Base-by-base conservation (phyloP, 2,329 filamentous ascomycete species). In the Penicillium hesseltinei region DNA sequence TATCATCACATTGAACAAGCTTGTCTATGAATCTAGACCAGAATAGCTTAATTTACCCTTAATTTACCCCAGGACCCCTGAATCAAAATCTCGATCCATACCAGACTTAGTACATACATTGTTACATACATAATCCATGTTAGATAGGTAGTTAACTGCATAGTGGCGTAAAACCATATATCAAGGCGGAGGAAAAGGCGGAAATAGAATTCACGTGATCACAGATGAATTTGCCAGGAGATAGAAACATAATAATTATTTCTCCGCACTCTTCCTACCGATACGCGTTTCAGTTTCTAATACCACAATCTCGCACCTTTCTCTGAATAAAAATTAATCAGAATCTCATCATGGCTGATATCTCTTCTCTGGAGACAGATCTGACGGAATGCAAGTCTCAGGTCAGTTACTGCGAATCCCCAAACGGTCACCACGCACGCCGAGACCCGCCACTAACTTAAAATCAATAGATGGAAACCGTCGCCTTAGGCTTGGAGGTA, bases 401-500 rank as follows among this genome's bases (percentile, higher is more conserved):
- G 79, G 82, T 84, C 11, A 9, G 46, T 33, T 36, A 13, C 19
- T 17, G 11, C 17, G n/a, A 6, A 49, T 36, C 9, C 31, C 6
- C 19, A 19, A 40, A 42, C 33, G 4, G 8, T 29, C 11, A 19
- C 17, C 38, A 23, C 19, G 21, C 25, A 27, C 48, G 25, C 40
- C 36, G 21, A 7, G 29, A 45, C 9, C 25, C 19, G 43, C 15
- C 38, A 50, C 62, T 66, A 54, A 66, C 51, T 5, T n/a, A 6
- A 47, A 58, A 25, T 11, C n/a, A 46, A 25, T 69, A 92, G 89
- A 85, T 96, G 71, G 90, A 92, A 69, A 87, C 90, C 38, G 87
- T 96, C 58, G 79, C 87, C 68, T 81, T 84, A 54, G 89, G 90
- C 64, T 84, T 96, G 56, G 87, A 88, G 74, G 87, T 89, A 74